Evolutionary conservation across 306 rosid genomes (phyloP).

Genomic region (Abrus precatorius): DNA sequence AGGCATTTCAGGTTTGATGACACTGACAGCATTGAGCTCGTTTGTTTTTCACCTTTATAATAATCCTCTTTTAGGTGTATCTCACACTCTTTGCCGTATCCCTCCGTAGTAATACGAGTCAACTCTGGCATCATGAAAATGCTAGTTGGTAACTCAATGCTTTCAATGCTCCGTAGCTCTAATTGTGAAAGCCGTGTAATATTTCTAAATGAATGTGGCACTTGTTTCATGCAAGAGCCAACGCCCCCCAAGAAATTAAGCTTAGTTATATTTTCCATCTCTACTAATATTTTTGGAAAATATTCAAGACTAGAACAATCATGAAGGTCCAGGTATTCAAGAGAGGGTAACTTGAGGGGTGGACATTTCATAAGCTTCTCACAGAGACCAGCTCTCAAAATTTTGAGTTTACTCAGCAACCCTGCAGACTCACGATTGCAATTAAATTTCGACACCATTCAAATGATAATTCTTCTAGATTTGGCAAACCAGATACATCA

Average conservation of each 20-base stretch:
- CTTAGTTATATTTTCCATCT: background rate
- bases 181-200: background rate
- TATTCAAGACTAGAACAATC: background rate
- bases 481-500: background rate
- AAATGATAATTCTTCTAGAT: background rate
- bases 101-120: background rate
- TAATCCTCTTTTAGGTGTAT: no score
- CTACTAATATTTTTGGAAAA: slow-evolving; percentile 41
- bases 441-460: background rate
- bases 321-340: background rate
- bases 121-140: background rate
- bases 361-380: background rate
- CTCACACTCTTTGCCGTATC: background rate
- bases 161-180: background rate
- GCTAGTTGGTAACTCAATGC: background rate
- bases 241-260: background rate
- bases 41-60: background rate
- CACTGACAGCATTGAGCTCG: background rate
- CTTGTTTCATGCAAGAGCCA: background rate
- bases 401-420: background rate
- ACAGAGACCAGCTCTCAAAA: background rate
- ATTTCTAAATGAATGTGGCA: slow-evolving; percentile 26
- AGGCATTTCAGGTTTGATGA: background rate
- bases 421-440: background rate
- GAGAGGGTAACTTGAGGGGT: background rate